Evolutionary conservation across 139 green algal genomes (phyloP), one percentile per base, ranked within the genome.

Genomic region (Tetraselmis striata): DNA sequence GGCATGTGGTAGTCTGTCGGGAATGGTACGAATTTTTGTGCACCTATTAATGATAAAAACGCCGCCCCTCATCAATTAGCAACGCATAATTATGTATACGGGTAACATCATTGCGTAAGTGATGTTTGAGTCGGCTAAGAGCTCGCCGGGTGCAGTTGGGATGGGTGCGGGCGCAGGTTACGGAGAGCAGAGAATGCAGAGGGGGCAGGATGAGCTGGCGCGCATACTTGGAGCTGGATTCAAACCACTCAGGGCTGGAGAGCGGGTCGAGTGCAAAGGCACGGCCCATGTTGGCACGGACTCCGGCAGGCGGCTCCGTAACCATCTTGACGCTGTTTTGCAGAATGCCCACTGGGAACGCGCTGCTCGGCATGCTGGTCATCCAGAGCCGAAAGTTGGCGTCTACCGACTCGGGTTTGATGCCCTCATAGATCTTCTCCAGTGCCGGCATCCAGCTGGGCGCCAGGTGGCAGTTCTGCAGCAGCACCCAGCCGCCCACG

Each of bases 391-490:
- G 31, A 30, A 84, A 84, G 67, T 84, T 75, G 28, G 80, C 26
- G 67, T 84, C 32, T 29, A 31, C 78, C 29, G 32, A 75, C 31
- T 86, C 82, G 27, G 77, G 24, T 1, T 83, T 86, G 74, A 87
- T 86, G 32, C 74, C 75, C 80, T 90, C 86, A 75, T 30, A 85
- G 28, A 90, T 86, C 77, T 85, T 83, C 83, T 90, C 86, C n/a
- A 90, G 83, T 77, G 84, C 32, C 29, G 86, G 86, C 86, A 90
- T 90, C 86, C 86, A 90, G 32, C 28, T 80, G 0, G 86, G 31
- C 77, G 86, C 83, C 30, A 90, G 81, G 81, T 90, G 86, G 81
- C 86, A 90, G 80, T 90, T 90, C 78, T 90, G 86, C 31, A 90
- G 81, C 75, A 90, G 74, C 23, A 90, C 86, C 86, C 86, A 90